Percentiles rank a stretch among this genome's conserved stretches.
Evolutionary conservation across 179 eudicot genomes (phyloP).

Genomic region (Beta lomatogona): DNA sequence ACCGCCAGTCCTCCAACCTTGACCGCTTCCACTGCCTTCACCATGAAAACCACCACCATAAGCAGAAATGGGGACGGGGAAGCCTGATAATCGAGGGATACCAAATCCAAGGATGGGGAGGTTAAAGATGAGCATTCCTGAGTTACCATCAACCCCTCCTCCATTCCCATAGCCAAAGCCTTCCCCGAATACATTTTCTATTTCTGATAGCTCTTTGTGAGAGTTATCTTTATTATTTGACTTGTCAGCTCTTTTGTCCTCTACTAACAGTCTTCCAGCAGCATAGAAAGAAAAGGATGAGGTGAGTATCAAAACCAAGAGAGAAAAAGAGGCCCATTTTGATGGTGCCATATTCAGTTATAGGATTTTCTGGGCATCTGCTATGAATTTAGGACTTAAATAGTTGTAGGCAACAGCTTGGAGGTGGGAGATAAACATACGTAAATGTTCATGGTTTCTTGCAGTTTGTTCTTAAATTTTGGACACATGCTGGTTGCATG

Average conservation of each 20-base stretch:
- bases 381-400: slow-evolving; percentile 18
- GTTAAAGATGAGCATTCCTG: slow-evolving; percentile 3
- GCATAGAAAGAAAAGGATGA: slow-evolving; percentile 20
- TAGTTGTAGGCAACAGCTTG: slow-evolving; percentile 9
- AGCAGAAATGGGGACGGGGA: background rate
- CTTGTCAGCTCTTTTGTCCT: slow-evolving; percentile 12
- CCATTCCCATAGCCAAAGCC: slow-evolving; percentile 22
- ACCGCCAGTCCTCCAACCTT: slow-evolving; percentile 7
- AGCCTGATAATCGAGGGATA: background rate
- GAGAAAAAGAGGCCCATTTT: slow-evolving; percentile 13
- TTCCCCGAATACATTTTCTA: slow-evolving; percentile 9
- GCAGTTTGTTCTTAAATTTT: slow-evolving; percentile 20
- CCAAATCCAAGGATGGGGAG: slow-evolving; percentile 14
- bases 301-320: slow-evolving; percentile 22
- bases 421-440: background rate
- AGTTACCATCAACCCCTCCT: background rate
- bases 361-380: background rate
- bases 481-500: slow-evolving; percentile 27
- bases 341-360: slow-evolving; percentile 16
- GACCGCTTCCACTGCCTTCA: slow-evolving; percentile 1
- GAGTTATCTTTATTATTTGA: background rate
- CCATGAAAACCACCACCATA: background rate
- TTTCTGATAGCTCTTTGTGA: background rate
- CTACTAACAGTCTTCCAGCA: slow-evolving; percentile 21
- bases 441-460: slow-evolving; percentile 11